Conservation (phyloP, 306 rosid species). For the Acacia melanoxylon region DNA sequence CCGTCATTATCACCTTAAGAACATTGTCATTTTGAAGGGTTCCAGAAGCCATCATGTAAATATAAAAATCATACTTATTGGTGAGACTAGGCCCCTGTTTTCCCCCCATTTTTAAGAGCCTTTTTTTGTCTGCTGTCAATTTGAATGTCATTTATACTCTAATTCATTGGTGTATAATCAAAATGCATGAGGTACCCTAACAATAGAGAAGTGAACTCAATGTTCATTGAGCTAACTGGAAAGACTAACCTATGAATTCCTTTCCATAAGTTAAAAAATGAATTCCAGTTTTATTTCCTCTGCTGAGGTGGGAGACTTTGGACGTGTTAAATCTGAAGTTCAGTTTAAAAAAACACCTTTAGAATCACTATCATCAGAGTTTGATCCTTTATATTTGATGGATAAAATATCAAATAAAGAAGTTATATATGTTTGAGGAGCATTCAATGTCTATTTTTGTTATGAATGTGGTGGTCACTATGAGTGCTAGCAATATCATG, state of each 20-base stretch:
- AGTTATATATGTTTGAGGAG: constrained; percentile 1
- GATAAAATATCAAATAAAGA: background rate
- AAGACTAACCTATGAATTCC: background rate
- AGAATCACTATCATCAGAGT: background rate
- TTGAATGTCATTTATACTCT: background rate
- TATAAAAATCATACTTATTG: background rate
- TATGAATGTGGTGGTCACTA: constrained; percentile 6
- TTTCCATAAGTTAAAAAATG: background rate
- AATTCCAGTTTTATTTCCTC: background rate
- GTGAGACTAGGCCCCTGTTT: background rate
- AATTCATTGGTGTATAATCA: background rate
- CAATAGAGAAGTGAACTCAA: background rate
- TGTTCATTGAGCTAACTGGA: background rate
- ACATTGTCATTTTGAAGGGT: background rate
- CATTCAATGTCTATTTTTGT: background rate
- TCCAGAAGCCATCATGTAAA: background rate
- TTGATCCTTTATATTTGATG: background rate
- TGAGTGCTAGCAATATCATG: constrained; percentile 25
- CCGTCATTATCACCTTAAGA: background rate
- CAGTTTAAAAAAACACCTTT: background rate
- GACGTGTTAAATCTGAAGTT: background rate
- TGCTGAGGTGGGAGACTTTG: background rate
- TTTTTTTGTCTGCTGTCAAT: background rate
- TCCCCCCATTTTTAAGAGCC: background rate
- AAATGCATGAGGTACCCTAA: background rate